Conservation (phyloP, 768 basidiomycete genomes). For the Amanita polypyramis region DNA sequence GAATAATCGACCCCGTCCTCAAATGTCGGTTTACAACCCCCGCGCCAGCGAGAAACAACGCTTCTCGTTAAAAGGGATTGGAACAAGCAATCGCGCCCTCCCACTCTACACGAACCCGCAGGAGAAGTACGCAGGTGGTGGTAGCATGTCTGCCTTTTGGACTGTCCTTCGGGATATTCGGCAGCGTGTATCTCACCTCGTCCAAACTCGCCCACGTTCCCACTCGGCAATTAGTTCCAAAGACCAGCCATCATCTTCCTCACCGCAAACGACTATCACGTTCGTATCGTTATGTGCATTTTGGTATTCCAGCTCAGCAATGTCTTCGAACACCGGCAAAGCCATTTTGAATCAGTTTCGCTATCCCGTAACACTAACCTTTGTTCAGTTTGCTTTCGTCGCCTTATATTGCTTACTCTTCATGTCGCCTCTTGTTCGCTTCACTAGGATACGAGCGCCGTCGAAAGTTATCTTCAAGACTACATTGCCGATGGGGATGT, state of each 20-base stretch:
- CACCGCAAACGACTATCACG: slow-evolving; percentile 20
- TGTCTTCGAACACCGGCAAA: slow-evolving; percentile 96
- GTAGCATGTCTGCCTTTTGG: neutral
- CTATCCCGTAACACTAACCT: slow-evolving; percentile 94
- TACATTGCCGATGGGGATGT: slow-evolving; percentile 92
- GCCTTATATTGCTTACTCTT: slow-evolving; percentile 76
- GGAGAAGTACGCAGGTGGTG: neutral
- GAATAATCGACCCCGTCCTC: neutral
- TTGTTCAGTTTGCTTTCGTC: slow-evolving; percentile 95
- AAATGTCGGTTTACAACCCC: neutral
- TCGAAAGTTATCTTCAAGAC: slow-evolving; percentile 61
- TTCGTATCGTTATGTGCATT: slow-evolving; percentile 80
- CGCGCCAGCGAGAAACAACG: slow-evolving; percentile 5
- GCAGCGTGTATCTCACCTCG: neutral
- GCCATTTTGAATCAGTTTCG: slow-evolving; percentile 86
- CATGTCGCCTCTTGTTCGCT: slow-evolving; percentile 65
- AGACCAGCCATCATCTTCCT: neutral
- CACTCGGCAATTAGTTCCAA: neutral
- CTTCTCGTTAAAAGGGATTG: slow-evolving; percentile 2
- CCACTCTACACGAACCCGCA: neutral
- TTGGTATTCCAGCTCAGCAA: slow-evolving; percentile 90
- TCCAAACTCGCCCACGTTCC: neutral
- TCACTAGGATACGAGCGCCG: slow-evolving; percentile 60
- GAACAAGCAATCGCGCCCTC: neutral
- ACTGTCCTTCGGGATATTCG: neutral